A percentile compares a stretch with the other conserved stretches of the same genome.
Conservation (phyloP, 2,329 filamentous ascomycete genomes). For the Elsinoe australis region DNA sequence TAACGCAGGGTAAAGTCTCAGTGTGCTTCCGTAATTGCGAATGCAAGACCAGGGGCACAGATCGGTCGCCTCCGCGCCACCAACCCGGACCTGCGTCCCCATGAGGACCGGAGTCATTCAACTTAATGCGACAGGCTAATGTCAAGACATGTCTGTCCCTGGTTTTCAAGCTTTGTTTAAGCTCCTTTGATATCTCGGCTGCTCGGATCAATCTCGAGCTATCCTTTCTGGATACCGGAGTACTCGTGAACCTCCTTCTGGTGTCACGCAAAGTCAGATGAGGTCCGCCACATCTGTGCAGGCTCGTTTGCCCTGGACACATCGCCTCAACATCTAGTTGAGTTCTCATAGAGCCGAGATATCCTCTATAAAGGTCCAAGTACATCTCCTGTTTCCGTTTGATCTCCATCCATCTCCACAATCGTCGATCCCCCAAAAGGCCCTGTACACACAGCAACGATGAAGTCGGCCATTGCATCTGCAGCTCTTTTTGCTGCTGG, state of each 20-base stretch:
- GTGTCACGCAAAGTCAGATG: background rate
- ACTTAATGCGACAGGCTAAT: background rate
- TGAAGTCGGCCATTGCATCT: slow-evolving; percentile 6
- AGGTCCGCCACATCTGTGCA: background rate
- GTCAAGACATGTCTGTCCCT: background rate
- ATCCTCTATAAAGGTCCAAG: slow-evolving; percentile 4
- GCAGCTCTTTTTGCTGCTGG: slow-evolving; percentile 18
- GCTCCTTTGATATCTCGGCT: background rate
- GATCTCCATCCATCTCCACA: background rate
- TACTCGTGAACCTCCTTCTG: background rate
- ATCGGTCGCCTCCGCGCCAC: background rate
- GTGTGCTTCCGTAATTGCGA: too few species aligned
- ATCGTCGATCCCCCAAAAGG: background rate
- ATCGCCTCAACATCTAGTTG: background rate
- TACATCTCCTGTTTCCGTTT: background rate
- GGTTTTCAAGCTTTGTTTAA: background rate
- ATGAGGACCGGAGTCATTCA: background rate
- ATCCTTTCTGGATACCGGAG: slow-evolving; percentile 4
- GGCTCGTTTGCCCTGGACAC: background rate
- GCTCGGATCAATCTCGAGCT: slow-evolving; percentile 6
- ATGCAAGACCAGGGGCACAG: too few species aligned
- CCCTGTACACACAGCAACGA: background rate
- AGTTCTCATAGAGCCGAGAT: background rate
- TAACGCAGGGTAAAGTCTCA: too few species aligned
- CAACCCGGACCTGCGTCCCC: slow-evolving; percentile 1